Conservation (phyloP, 2,329 filamentous ascomycete species). For the Ophiocordyceps robertsii region DNA sequence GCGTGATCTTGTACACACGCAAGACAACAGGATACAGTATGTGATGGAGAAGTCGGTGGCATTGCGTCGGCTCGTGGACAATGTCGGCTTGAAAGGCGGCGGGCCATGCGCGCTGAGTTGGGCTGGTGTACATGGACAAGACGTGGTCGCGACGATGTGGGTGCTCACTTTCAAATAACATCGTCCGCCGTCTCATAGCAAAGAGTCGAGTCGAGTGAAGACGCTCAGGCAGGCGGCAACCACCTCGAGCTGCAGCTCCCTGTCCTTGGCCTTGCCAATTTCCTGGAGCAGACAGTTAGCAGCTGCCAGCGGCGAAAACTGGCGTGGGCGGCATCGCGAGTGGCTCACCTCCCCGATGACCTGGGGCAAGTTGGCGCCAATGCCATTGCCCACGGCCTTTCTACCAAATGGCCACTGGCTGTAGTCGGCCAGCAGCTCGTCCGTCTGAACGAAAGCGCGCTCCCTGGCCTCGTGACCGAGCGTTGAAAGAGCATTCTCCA, state of each 20-base stretch:
- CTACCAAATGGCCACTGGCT: conserved; percentile 94
- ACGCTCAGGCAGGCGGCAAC: conserved; percentile 94
- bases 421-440: conserved; percentile 90
- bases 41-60: too few relatives aligned
- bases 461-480: conserved; percentile 90
- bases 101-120: too few relatives aligned
- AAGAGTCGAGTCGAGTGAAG: conserved; percentile 91
- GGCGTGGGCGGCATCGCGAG: neutral
- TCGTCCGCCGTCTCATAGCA: conserved; percentile 46
- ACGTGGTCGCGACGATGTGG: neutral
- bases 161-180: neutral
- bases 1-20: too few relatives aligned
- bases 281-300: conserved; percentile 34
- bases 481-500: conserved; percentile 92
- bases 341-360: conserved; percentile 57
- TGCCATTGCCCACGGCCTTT: conserved; percentile 65
- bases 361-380: conserved; percentile 85
- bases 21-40: too few relatives aligned
- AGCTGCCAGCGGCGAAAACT: neutral
- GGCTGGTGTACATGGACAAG: too few relatives aligned
- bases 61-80: too few relatives aligned
- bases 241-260: conserved; percentile 92
- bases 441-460: conserved; percentile 89
- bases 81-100: too few relatives aligned
- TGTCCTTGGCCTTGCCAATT: conserved; percentile 74